Conservation (phyloP, 208 protist species). For the Zelonia costaricensis region DNA sequence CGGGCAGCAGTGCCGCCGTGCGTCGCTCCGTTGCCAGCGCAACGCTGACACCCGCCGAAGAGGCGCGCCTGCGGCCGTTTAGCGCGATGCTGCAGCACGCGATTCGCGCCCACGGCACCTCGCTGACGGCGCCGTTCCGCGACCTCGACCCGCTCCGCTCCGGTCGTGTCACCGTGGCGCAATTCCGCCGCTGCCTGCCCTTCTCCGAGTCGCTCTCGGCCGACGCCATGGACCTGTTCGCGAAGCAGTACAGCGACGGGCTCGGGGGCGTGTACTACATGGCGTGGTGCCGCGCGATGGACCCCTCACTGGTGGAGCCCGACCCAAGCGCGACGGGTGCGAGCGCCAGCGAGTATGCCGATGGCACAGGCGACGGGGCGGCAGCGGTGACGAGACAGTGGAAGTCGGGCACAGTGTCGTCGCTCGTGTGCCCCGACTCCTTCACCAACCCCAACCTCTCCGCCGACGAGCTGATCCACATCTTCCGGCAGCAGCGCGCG, state of each 20-base stretch:
- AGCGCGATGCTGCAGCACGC: slow-evolving; percentile 46
- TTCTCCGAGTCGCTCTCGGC: slow-evolving; percentile 28
- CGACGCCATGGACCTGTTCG: slow-evolving; percentile 44
- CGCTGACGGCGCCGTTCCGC: slow-evolving; percentile 58
- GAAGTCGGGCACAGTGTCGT: slow-evolving; percentile 13
- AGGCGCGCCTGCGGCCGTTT: slow-evolving; percentile 31
- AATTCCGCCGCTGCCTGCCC: slow-evolving; percentile 74
- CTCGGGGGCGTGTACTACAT: slow-evolving; percentile 74
- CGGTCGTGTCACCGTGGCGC: slow-evolving; percentile 63
- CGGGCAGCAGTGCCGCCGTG: slow-evolving; percentile 20
- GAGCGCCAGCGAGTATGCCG: too few relatives aligned
- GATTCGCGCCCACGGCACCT: slow-evolving; percentile 48
- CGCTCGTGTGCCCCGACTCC: slow-evolving; percentile 15
- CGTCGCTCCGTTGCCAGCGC: slow-evolving; percentile 12
- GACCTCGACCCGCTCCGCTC: slow-evolving; percentile 80
- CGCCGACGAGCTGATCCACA: slow-evolving; percentile 48
- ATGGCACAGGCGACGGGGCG: neutral
- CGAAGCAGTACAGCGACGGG: slow-evolving; percentile 76
- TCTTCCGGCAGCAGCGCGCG: slow-evolving; percentile 69
- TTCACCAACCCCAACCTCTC: slow-evolving; percentile 39
- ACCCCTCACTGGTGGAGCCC: slow-evolving; percentile 30
- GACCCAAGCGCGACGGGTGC: too few relatives aligned
- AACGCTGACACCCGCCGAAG: slow-evolving; percentile 50
- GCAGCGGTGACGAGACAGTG: slow-evolving; percentile 6
- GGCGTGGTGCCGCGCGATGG: slow-evolving; percentile 74